Conservation (phyloP, 225 moss, liverwort and hornwort species). For the Polytrichum formosum region DNA sequence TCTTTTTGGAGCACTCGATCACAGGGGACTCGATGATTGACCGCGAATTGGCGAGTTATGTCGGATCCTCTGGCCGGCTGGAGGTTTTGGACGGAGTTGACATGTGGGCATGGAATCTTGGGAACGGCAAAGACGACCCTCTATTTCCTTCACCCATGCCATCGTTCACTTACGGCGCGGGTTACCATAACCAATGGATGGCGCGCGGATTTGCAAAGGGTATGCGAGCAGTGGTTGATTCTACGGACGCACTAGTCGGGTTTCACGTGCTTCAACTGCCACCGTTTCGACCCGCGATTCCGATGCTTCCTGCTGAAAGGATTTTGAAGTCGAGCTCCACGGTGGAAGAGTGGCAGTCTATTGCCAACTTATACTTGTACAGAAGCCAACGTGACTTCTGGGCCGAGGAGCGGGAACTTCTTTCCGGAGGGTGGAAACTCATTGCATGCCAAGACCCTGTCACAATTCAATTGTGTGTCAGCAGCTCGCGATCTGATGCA, state of each 20-base stretch:
- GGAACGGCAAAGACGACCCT: slow-evolving; percentile 3
- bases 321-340: neutral
- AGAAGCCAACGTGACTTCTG: slow-evolving; percentile 25
- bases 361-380: slow-evolving; percentile 47
- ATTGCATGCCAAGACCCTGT: slow-evolving; percentile 44
- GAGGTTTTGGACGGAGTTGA: slow-evolving; percentile 39
- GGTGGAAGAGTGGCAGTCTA: slow-evolving; percentile 36
- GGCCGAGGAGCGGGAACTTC: slow-evolving; percentile 36
- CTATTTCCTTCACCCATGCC: slow-evolving; percentile 55
- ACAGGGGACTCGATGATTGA: slow-evolving; percentile 55
- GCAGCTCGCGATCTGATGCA: slow-evolving; percentile 36
- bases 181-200: slow-evolving; percentile 63
- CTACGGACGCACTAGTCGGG: slow-evolving; percentile 49
- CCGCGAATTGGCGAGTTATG: slow-evolving; percentile 45
- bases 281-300: neutral
- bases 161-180: slow-evolving; percentile 45
- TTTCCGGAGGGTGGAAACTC: slow-evolving; percentile 56
- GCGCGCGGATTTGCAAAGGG: slow-evolving; percentile 44
- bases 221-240: slow-evolving; percentile 45
- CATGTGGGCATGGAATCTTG: slow-evolving; percentile 63
- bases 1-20: slow-evolving; percentile 39
- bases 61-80: slow-evolving; percentile 38
- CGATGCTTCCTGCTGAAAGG: neutral
- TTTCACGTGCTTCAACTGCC: slow-evolving; percentile 32
- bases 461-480: slow-evolving; percentile 48